phyloP scores from a whole-genome alignment of 2,329 filamentous ascomycete genomes.

The Ophiostoma perfectum region DNA sequence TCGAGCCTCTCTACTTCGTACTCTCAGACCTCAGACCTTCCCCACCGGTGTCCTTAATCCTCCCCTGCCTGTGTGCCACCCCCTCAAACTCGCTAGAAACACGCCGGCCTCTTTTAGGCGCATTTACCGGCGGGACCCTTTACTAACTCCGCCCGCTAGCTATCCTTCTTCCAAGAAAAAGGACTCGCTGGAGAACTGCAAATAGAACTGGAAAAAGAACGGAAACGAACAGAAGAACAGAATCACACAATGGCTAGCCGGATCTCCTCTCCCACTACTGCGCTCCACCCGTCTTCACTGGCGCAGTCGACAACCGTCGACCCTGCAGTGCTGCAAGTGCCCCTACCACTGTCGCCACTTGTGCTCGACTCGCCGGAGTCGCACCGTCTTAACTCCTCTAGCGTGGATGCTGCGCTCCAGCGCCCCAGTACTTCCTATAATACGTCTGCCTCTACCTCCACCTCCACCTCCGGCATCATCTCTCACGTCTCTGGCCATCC shows the following conservation, averaged over 20 bases:
- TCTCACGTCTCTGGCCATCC: background rate
- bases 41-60: constrained; percentile 12
- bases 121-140: background rate
- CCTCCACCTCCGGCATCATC: background rate
- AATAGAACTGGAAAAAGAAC: too few species aligned
- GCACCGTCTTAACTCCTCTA: constrained; percentile 4
- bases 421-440: background rate
- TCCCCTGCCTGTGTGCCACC: constrained; percentile 1
- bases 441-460: background rate
- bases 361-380: constrained; percentile 3
- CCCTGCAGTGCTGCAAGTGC: constrained; percentile 38
- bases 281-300: background rate
- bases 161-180: too few species aligned
- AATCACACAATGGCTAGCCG: background rate
- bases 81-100: constrained; percentile 15
- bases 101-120: background rate
- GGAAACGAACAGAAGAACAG: background rate
- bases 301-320: constrained; percentile 38
- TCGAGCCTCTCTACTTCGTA: background rate
- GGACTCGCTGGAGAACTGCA: too few species aligned
- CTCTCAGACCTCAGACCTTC: constrained; percentile 7
- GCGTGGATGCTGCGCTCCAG: background rate
- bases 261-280: constrained; percentile 30
- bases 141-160: background rate
- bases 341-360: constrained; percentile 22